phyloP scores from a whole-genome alignment of 345 rosid species.

The Syzygium grande region DNA sequence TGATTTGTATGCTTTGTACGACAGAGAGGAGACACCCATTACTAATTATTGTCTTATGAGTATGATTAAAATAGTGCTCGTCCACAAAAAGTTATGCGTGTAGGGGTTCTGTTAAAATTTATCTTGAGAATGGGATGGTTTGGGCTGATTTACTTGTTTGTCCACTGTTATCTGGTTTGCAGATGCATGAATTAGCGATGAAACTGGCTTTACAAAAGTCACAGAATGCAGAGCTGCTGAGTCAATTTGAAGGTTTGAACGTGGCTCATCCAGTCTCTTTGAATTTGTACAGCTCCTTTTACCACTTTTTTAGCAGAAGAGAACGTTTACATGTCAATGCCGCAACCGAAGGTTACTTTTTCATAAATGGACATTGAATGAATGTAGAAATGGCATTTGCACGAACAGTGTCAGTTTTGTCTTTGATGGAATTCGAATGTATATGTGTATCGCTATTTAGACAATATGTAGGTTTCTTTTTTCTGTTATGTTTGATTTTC shows the following conservation, averaged over 20 bases:
- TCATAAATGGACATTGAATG: neutral
- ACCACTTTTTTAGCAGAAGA: neutral
- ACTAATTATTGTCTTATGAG: neutral
- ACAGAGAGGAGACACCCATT: neutral
- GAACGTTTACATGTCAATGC: neutral
- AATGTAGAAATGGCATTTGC: neutral
- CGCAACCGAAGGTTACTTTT: neutral
- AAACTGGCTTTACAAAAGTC: slow-evolving; percentile 87
- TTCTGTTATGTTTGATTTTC: neutral
- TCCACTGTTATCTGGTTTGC: slow-evolving; percentile 13
- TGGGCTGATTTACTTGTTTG: neutral
- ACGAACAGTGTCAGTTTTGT: neutral
- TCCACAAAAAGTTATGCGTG: neutral
- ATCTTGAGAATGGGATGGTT: neutral
- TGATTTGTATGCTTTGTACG: neutral
- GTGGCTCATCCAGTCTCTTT: neutral
- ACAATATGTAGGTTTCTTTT: neutral
- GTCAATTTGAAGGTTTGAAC: slow-evolving; percentile 70
- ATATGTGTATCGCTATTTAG: neutral
- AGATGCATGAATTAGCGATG: slow-evolving; percentile 81
- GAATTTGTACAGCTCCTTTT: neutral
- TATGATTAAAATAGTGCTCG: neutral
- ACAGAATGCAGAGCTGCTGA: slow-evolving; percentile 73
- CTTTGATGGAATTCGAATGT: neutral
- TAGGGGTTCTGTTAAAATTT: neutral